Base-by-base conservation (phyloP, 2,329 filamentous ascomycete species). In the Alternaria burnsii region DNA sequence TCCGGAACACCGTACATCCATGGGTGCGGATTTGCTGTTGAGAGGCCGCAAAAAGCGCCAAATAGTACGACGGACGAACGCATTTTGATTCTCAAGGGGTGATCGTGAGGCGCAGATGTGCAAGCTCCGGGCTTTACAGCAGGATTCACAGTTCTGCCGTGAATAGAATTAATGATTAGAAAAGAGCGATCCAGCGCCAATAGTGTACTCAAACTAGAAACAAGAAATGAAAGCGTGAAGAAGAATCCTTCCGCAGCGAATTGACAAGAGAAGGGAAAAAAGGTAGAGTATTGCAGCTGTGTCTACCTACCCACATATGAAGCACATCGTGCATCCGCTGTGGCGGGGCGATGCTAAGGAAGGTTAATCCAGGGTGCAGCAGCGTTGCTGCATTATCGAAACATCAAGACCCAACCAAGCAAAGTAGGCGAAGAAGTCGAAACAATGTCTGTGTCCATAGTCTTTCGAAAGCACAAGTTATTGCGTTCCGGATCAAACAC, bases 1-100 rank as follows among this genome's bases (percentile, higher is more conserved):
- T 70, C 70, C 1, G 74, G 74, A 12, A 77, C 73, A 14, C 74
- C 74, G 52, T 75, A 77, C 67, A 76, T 77, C 67, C 71, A 76
- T 43, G 72, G 73, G 40, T 70, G 65, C 5, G 69, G 66, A 26
- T 66, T 66, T 3, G 64, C 68, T 32, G 69, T 67, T 16, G 64
- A 59, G 1, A 75, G 60, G 43, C 71, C 59, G 22, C 66, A 66
- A 28, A 66, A 65, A 32, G 65, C 66, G 48, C 70, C 59, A 12
- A 73, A 50, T 16, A 76, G 50, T 5, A 70, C 34, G 4, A 69
- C 32, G 5, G 64, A 53, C 8, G 67, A 59, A 63, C 62, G 68
- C 72, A 76, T 75, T 16, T 36, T 62, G 48, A 18, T 36, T 26
- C n/a, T 11, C 10, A 14, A 16, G 22, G 18, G 8, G 22, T n/a